A percentile compares a stretch with the other conserved stretches of the same genome.
These are phyloP conservation scores for Dictyostelium purpureum DNA, from an alignment of 78 protist species.

Conservation along the genomic window DNA sequence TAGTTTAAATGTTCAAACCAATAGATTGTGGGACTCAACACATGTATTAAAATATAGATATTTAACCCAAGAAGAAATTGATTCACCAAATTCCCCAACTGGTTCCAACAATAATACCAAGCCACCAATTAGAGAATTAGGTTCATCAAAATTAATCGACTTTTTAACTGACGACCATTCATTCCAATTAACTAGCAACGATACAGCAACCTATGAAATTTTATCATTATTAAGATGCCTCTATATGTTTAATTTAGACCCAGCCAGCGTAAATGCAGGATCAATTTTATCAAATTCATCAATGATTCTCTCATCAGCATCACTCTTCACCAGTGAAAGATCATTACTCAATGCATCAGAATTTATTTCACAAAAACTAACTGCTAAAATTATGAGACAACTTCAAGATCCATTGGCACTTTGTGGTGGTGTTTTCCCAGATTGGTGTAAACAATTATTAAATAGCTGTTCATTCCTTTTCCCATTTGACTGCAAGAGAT, in stretches of 20 bases:
- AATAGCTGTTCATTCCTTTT: slow-evolving; percentile 75
- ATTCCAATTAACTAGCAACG: slow-evolving; percentile 33
- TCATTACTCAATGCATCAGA: not conserved
- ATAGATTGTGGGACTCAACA: slow-evolving; percentile 75
- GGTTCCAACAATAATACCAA: not conserved
- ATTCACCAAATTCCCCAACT: slow-evolving; percentile 21
- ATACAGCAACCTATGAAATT: slow-evolving; percentile 60
- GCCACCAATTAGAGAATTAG: slow-evolving; percentile 25
- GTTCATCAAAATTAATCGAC: slow-evolving; percentile 5
- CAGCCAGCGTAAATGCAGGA: not conserved
- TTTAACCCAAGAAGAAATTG: slow-evolving; percentile 35
- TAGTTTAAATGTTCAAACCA: slow-evolving; percentile 32
- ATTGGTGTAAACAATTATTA: slow-evolving; percentile 81
- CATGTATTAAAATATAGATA: slow-evolving; percentile 56
- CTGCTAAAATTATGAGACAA: slow-evolving; percentile 88
- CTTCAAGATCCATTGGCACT: slow-evolving; percentile 89
- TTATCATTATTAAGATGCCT: slow-evolving; percentile 29
- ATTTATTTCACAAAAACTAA: slow-evolving; percentile 73
- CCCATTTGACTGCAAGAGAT: slow-evolving; percentile 69
- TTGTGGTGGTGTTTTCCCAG: slow-evolving; percentile 83
- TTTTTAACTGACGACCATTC: slow-evolving; percentile 38
- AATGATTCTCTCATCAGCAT: not conserved
- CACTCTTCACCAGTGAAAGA: not conserved
- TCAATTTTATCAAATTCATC: not conserved
- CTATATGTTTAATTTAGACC: slow-evolving; percentile 1